A percentile compares a stretch with the other conserved stretches of the same genome.
Evolutionary conservation across 345 rosid species (phyloP).

Genomic region (Syzygium grande): DNA sequence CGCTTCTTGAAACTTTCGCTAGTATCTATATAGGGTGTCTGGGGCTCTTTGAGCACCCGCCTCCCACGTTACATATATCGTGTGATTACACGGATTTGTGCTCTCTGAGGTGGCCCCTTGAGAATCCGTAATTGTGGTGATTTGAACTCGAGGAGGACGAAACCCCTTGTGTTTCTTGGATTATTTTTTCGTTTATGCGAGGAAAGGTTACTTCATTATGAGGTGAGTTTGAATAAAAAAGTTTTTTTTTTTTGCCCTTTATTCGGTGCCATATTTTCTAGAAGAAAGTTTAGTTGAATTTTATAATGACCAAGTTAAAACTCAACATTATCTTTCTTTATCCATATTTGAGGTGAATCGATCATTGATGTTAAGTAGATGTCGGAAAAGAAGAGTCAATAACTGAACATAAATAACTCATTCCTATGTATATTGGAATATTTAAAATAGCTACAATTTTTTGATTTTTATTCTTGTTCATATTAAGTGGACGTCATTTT

Average conservation of each 20-base stretch:
- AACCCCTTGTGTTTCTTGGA: not conserved
- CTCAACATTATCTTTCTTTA: not conserved
- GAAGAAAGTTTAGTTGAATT: not conserved
- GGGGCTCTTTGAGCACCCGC: not conserved
- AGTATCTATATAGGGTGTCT: not conserved
- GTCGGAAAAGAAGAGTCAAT: not conserved
- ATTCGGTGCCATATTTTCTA: no score
- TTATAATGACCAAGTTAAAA: not conserved
- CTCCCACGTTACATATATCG: no score
- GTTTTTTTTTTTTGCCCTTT: not conserved
- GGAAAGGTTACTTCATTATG: not conserved
- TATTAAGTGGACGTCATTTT: not conserved
- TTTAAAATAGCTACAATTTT: not conserved
- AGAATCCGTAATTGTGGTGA: not conserved
- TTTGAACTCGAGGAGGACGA: no score
- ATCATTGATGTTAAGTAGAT: not conserved
- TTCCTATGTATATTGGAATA: not conserved
- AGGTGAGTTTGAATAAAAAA: rapidly evolving
- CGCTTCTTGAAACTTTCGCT: not conserved
- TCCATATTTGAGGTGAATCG: not conserved
- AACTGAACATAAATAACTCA: not conserved
- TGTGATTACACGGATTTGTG: not conserved
- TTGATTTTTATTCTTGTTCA: not conserved
- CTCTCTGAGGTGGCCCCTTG: not conserved
- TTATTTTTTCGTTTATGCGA: not conserved